phyloP scores from a whole-genome alignment of 2,329 filamentous ascomycete species.

The Colletotrichum lini region DNA sequence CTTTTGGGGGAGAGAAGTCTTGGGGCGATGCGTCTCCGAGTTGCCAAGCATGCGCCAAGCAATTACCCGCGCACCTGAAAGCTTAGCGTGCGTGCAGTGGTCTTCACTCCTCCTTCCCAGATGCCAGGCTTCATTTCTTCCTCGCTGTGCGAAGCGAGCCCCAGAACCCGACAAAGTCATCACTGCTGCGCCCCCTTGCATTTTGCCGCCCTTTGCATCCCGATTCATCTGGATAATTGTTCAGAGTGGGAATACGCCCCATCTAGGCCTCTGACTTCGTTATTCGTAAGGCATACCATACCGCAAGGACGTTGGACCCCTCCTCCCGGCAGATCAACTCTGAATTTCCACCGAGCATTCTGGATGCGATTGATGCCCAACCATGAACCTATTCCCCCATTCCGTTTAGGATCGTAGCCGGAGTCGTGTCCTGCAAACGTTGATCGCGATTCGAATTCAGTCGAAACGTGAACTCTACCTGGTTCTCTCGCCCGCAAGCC shows the following conservation, averaged over 20 bases:
- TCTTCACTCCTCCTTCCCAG: neutral
- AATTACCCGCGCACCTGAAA: conserved; percentile 35
- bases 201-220: neutral
- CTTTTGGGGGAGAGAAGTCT: neutral
- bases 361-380: neutral
- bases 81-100: conserved; percentile 36
- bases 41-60: conserved; percentile 39
- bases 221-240: neutral
- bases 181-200: neutral
- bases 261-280: neutral
- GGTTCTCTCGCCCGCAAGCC: neutral
- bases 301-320: too few species aligned
- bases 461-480: conserved; percentile 28
- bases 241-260: neutral
- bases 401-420: neutral
- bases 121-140: neutral
- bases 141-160: conserved; percentile 1
- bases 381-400: neutral
- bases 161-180: neutral
- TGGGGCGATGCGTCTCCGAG: neutral
- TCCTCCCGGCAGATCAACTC: neutral
- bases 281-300: neutral
- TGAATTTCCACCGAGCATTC: neutral
- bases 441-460: conserved; percentile 2
- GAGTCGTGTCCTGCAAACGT: neutral